These are phyloP conservation scores for Phialemonium atrogriseum DNA, from an alignment of 2,329 filamentous ascomycete genomes.

Conservation along the genomic window DNA sequence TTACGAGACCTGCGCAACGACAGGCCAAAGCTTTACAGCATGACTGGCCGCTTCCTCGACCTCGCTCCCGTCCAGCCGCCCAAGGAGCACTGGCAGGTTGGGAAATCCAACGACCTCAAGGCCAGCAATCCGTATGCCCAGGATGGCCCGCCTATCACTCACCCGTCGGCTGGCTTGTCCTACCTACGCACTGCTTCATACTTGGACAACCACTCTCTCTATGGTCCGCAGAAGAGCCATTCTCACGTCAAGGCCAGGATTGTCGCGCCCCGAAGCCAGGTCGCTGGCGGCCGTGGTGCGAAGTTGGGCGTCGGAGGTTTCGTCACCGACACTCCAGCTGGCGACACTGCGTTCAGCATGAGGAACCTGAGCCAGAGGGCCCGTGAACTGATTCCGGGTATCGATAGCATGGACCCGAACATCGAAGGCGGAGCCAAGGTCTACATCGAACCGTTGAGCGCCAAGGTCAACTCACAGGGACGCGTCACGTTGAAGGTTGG, in stretches of 20 bases:
- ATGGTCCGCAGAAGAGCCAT: constrained; percentile 47
- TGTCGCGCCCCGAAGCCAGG: constrained; percentile 30
- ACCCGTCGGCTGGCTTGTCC: constrained; percentile 54
- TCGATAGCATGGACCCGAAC: constrained; percentile 32
- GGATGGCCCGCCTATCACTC: constrained; percentile 49
- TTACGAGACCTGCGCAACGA: constrained; percentile 45
- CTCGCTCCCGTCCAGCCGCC: constrained; percentile 41
- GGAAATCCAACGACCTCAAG: constrained; percentile 13
- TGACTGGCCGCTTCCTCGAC: constrained; percentile 54
- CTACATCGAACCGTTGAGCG: constrained; percentile 36
- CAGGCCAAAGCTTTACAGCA: constrained; percentile 38
- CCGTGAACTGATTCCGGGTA: constrained; percentile 1
- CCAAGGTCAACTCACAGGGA: constrained; percentile 41
- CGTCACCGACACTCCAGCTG: constrained; percentile 32
- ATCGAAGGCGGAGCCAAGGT: constrained; percentile 46
- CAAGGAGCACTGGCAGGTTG: constrained; percentile 9
- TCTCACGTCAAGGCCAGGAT: constrained; percentile 43
- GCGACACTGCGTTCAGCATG: constrained; percentile 33
- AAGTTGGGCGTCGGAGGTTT: constrained; percentile 50
- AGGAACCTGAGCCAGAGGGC: constrained; percentile 3
- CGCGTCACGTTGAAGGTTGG: constrained; percentile 35
- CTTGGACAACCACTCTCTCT: constrained; percentile 52
- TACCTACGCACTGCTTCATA: constrained; percentile 49
- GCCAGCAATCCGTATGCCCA: constrained; percentile 37
- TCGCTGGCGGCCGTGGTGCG: constrained; percentile 19